Conservation (phyloP, 768 basidiomycete genomes). For the Rhizopogon vesiculosus region DNA sequence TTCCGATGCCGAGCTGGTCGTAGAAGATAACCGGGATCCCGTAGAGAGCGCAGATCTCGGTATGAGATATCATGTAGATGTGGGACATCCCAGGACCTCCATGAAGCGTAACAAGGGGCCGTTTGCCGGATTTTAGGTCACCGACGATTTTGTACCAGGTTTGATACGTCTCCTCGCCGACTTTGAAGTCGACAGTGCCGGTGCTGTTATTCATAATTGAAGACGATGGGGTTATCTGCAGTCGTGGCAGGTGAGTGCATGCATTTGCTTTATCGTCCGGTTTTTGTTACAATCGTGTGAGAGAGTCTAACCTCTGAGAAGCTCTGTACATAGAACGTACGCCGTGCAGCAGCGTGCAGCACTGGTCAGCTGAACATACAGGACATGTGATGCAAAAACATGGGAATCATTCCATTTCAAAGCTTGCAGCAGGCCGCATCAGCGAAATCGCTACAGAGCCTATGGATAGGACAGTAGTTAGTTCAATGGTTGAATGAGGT, state of each 20-base stretch:
- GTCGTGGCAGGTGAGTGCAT: background rate
- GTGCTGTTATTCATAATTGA: slow-evolving; percentile 16
- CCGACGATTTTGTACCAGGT: slow-evolving; percentile 44
- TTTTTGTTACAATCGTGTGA: background rate
- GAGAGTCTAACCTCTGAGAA: background rate
- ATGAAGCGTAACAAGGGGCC: slow-evolving; percentile 39
- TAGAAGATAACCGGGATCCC: slow-evolving; percentile 43
- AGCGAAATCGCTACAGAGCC: too few species aligned
- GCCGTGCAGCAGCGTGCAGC: too few species aligned
- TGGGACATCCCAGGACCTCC: slow-evolving; percentile 44
- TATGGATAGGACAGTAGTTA: too few species aligned
- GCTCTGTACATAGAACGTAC: too few species aligned
- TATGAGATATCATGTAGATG: slow-evolving; percentile 35
- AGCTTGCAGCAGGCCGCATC: too few species aligned
- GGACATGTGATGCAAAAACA: too few species aligned
- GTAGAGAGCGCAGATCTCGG: slow-evolving; percentile 25
- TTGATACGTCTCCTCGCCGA: slow-evolving; percentile 23
- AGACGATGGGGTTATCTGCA: background rate
- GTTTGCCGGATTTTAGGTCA: slow-evolving; percentile 25
- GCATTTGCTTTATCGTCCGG: too few species aligned
- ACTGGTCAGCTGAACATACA: too few species aligned
- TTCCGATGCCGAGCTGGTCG: slow-evolving; percentile 45
- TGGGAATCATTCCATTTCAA: too few species aligned
- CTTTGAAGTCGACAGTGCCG: slow-evolving; percentile 16
- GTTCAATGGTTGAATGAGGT: too few species aligned